A percentile compares a stretch with the other conserved stretches of the same genome.
phyloP scores from a whole-genome alignment of 352 stramenopile genomes.

The Phytopythium aichiense region DNA sequence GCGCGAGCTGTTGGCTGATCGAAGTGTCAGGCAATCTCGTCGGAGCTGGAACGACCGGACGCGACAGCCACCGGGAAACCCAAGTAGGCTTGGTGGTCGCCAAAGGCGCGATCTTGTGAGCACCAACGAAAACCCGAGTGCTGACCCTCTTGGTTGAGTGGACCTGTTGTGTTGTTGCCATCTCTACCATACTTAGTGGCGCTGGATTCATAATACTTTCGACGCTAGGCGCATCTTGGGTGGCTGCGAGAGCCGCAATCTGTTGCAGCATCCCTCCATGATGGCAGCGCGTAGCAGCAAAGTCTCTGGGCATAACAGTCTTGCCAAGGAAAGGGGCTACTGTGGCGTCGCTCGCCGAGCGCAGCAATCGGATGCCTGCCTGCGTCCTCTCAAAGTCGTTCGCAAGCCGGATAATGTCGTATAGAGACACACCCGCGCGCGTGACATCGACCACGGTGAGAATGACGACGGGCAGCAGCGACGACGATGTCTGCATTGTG shows the following conservation, averaged over 20 bases:
- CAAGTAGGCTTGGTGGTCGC: no score
- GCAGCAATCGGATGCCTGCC: not conserved
- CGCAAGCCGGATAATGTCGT: constrained; percentile 5
- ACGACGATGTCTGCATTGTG: constrained; percentile 36
- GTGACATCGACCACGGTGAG: constrained; percentile 20
- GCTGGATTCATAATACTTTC: not conserved
- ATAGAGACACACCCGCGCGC: constrained; percentile 11
- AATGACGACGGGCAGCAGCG: constrained; percentile 16
- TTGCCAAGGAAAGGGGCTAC: not conserved
- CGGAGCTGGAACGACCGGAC: not conserved
- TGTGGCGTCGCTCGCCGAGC: not conserved
- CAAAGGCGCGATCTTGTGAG: not conserved
- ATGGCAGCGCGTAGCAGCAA: not conserved
- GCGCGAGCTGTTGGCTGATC: not conserved
- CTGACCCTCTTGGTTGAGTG: no score
- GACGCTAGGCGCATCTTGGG: not conserved
- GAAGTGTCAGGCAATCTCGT: not conserved
- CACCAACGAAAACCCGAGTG: no score
- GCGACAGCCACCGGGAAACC: not conserved
- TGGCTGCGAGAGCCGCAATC: not conserved
- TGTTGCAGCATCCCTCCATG: not conserved
- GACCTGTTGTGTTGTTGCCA: not conserved
- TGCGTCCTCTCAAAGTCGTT: not conserved
- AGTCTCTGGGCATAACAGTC: not conserved
- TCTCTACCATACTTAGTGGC: not conserved